phyloP scores from a whole-genome alignment of 768 basidiomycete species.

The Pulveroboletus sp. region DNA sequence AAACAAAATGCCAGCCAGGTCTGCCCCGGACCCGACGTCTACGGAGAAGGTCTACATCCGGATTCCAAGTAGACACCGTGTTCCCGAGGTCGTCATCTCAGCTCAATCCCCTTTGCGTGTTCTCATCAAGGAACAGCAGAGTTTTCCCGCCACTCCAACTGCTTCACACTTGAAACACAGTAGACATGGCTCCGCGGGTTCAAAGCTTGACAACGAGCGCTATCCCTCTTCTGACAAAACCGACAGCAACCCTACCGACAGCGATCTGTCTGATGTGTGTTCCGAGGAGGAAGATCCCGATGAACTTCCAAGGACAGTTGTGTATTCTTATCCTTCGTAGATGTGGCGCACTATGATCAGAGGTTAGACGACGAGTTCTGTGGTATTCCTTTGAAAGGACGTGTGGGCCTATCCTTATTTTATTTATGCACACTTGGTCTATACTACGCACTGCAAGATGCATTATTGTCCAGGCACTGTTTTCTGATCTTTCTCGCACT shows the following conservation, averaged over 20 bases:
- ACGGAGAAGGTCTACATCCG: conserved; percentile 27
- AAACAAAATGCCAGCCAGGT: conserved; percentile 10
- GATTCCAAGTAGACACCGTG: conserved; percentile 12
- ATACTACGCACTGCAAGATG: conserved; percentile 2
- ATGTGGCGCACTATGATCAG: conserved; percentile 5
- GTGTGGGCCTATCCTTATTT: conserved; percentile 28
- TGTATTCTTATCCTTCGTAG: conserved; percentile 14
- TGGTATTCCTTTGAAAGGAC: conserved; percentile 9
- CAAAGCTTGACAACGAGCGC: conserved; percentile 10
- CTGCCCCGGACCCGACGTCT: conserved; percentile 18
- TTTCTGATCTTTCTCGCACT: too few species aligned
- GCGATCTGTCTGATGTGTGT: conserved; percentile 25
- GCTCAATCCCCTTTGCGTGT: conserved; percentile 4
- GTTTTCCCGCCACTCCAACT: conserved; percentile 18
- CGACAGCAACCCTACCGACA: conserved; percentile 11
- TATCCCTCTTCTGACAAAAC: conserved; percentile 26
- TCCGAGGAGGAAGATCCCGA: conserved; percentile 21
- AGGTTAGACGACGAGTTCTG: conserved; percentile 8
- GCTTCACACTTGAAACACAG: conserved; percentile 22
- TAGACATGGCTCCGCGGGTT: conserved; percentile 14
- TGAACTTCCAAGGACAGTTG: conserved; percentile 20
- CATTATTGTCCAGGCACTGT: neutral
- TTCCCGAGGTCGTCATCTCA: conserved; percentile 22
- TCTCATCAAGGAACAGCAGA: conserved; percentile 11
- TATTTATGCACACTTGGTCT: conserved; percentile 25